Base-by-base conservation (phyloP, 2,329 filamentous ascomycete genomes). In the Purpureocillium lavendulum region DNA sequence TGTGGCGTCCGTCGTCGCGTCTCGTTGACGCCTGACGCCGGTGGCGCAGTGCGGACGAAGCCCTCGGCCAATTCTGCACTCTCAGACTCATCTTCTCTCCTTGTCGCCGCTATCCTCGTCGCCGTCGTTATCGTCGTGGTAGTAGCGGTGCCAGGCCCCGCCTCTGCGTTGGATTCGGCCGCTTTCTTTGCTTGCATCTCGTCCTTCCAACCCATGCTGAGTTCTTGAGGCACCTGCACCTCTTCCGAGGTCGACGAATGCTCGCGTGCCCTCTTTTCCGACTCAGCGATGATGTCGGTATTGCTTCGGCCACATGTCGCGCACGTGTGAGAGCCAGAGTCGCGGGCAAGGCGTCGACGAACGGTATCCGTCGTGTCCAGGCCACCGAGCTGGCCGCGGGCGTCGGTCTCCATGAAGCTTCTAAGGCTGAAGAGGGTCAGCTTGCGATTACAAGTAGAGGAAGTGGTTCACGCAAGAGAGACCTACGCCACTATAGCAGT, bases 351-450 rank as follows among this genome's bases (percentile, higher is more conserved):
- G 34, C 75, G 67, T 51, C 72, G 72, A 40, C 90, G 70, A 37
- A 85, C 77, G 5, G 70, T 71, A 14, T 82, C 80, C 18, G 68
- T 76, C 4, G 82, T 82, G 48, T 96, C 89, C 52, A 97, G 70
- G 0, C 92, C 92, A 11, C 92, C 92, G 2, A 98, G 69, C 66
- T 97, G 92, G 1, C 92, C 92, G 50, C 77, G 79, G 8, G 85
- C 80, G 50, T 90, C 86, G 3, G 84, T 89, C 59, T 94, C 88
- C 88, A 98, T 97, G 61, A 96, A 96, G 50, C 78, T 84, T 40
- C 92, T 69, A 36, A 97, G 77, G 12, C 65, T 68, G 33, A 29
- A 30, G 17, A 21, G 30, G n/a, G 30, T 45, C 34, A 46, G 38
- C 21, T 26, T 10, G 21, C 5, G 21, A 5, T 26, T 26, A 10